Percentiles rank a stretch among this genome's conserved stretches.
phyloP scores from a whole-genome alignment of 805 yeast species.

The Wickerhamomyces chambardii region DNA sequence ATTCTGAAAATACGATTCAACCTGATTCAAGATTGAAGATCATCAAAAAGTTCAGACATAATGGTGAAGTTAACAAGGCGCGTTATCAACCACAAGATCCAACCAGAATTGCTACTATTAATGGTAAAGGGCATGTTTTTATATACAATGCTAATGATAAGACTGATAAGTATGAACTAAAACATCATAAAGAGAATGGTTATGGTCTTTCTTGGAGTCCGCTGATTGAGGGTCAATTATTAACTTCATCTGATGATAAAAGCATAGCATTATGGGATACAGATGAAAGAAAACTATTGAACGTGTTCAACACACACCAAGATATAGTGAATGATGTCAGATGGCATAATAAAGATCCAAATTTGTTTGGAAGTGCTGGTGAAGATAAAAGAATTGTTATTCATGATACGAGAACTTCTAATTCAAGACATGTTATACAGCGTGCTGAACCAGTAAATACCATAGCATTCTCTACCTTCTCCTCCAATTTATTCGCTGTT shows the following conservation, averaged over 20 bases:
- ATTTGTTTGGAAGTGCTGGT: conserved; percentile 61
- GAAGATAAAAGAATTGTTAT: conserved; percentile 54
- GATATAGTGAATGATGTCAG: conserved; percentile 70
- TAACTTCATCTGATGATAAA: conserved; percentile 61
- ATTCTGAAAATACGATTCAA: no score
- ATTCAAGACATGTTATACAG: conserved; percentile 17
- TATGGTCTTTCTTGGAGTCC: conserved; percentile 69
- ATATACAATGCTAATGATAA: conserved; percentile 32
- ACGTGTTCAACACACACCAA: conserved; percentile 29
- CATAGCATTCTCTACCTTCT: conserved; percentile 55
- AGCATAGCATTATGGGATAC: conserved; percentile 55
- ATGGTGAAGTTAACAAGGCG: conserved; percentile 65
- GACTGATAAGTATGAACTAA: conserved; percentile 20
- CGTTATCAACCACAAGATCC: conserved; percentile 59
- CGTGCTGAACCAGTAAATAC: conserved; percentile 43
- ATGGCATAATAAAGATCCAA: conserved; percentile 48
- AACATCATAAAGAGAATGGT: conserved; percentile 59
- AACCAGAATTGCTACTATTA: conserved; percentile 51
- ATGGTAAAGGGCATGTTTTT: conserved; percentile 54
- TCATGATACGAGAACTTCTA: conserved; percentile 39
- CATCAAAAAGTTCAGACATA: conserved; percentile 49
- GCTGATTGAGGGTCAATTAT: conserved; percentile 33
- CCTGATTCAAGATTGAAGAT: conserved; percentile 49
- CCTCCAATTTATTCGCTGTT: conserved; percentile 51
- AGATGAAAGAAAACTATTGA: conserved; percentile 15